Conservation (phyloP, 805 yeast genomes). For the Lachancea nothofagi region DNA sequence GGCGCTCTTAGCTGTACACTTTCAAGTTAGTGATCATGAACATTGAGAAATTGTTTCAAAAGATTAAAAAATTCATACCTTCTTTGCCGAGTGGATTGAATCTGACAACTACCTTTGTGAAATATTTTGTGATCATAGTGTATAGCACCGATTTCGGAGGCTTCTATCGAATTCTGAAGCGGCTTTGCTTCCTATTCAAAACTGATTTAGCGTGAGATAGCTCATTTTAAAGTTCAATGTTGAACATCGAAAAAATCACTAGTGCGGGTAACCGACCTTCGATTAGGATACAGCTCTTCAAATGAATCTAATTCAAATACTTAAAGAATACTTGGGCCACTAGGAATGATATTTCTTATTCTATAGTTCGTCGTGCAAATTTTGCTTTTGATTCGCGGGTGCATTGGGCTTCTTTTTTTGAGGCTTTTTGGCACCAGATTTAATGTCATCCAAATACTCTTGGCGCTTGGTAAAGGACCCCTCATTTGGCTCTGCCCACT, state of each 20-base stretch:
- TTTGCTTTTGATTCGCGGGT: constrained; percentile 1
- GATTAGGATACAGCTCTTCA: not conserved
- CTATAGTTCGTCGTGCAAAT: constrained; percentile 22
- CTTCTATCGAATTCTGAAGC: not conserved
- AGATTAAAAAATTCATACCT: constrained; percentile 35
- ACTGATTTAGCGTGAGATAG: no score
- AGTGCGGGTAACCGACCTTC: not conserved
- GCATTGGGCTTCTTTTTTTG: constrained; percentile 6
- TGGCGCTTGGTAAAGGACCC: constrained; percentile 31
- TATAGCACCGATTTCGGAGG: not conserved
- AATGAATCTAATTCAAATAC: no score
- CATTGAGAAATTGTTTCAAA: not conserved
- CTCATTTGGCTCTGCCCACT: constrained; percentile 26
- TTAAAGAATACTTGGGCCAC: not conserved
- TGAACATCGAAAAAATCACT: not conserved
- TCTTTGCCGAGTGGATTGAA: constrained; percentile 74
- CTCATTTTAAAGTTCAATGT: not conserved
- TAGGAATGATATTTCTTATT: constrained; percentile 13
- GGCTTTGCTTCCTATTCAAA: no score
- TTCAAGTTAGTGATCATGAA: constrained; percentile 2
- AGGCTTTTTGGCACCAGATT: constrained; percentile 7
- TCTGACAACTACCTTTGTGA: constrained; percentile 66
- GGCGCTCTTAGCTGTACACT: constrained; percentile 56
- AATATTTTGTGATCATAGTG: constrained; percentile 83
- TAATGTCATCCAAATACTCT: constrained; percentile 17